These are phyloP conservation scores for Brasenia schreberi DNA, from an alignment of 164 flowering plant species.

Conservation along the genomic window DNA sequence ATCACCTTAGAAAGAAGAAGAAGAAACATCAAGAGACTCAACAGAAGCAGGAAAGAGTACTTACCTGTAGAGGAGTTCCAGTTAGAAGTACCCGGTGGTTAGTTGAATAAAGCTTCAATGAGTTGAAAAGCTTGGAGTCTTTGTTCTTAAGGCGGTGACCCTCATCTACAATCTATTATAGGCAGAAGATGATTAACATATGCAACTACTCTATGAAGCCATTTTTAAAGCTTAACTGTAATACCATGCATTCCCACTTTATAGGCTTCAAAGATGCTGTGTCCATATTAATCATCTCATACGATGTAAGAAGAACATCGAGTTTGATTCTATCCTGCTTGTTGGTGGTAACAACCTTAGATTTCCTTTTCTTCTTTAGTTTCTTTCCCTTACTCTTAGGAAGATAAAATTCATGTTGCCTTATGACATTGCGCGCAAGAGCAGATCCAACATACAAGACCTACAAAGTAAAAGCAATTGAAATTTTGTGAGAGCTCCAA, in stretches of 20 bases:
- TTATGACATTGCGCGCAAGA: slow-evolving; percentile 68
- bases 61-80: slow-evolving; percentile 97
- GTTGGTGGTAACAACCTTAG: slow-evolving; percentile 34
- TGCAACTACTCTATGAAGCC: neutral
- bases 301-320: slow-evolving; percentile 90
- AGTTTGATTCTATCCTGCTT: slow-evolving; percentile 89
- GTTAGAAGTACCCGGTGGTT: slow-evolving; percentile 86
- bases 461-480: slow-evolving; percentile 21
- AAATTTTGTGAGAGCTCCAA: neutral
- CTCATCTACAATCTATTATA: slow-evolving; percentile 86
- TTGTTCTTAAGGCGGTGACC: slow-evolving; percentile 98
- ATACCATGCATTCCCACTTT: slow-evolving; percentile 92
- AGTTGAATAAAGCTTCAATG: slow-evolving; percentile 61
- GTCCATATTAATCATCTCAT: slow-evolving; percentile 95
- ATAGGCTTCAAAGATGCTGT: slow-evolving; percentile 64
- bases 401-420: slow-evolving; percentile 70
- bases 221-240: slow-evolving; percentile 6
- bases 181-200: slow-evolving; percentile 7
- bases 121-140: slow-evolving; percentile 82
- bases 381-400: slow-evolving; percentile 48
- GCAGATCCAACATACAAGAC: slow-evolving; percentile 89
- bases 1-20: no score
- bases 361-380: slow-evolving; percentile 67
- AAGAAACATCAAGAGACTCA: neutral
- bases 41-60: slow-evolving; percentile 2